Evolutionary conservation across 1,284 basidiomycete species (phyloP).

Genomic region (Rhodofomes roseus): DNA sequence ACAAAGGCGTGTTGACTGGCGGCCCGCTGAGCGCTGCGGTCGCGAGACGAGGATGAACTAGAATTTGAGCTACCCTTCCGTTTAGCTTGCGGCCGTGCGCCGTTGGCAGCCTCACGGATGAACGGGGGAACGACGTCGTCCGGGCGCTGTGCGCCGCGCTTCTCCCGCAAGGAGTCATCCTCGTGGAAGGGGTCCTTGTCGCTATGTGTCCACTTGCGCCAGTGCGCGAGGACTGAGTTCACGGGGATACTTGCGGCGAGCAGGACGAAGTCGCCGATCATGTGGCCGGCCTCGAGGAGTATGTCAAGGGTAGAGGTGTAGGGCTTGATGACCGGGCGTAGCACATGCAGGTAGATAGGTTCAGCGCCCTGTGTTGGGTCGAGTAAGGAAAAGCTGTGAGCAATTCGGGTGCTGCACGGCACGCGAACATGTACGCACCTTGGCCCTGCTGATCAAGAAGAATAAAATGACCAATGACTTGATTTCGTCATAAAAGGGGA

Average conservation of each 20-base stretch:
- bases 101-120: background rate
- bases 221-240: slow-evolving; percentile 41
- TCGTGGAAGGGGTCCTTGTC: background rate
- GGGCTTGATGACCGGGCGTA: slow-evolving; percentile 69
- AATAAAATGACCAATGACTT: slow-evolving; percentile 69
- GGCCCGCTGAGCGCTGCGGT: background rate
- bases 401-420: background rate
- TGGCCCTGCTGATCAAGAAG: slow-evolving; percentile 67
- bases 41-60: background rate
- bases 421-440: slow-evolving; percentile 42
- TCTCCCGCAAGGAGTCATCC: background rate
- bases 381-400: slow-evolving; percentile 2
- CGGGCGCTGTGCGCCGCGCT: background rate
- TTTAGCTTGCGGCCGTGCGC: background rate
- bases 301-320: slow-evolving; percentile 61
- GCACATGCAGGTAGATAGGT: slow-evolving; percentile 69
- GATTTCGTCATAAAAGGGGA: slow-evolving; percentile 78
- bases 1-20: background rate
- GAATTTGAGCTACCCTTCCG: background rate
- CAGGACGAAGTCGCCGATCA: slow-evolving; percentile 63
- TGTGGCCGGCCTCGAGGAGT: slow-evolving; percentile 50
- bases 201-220: slow-evolving; percentile 27
- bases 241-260: slow-evolving; percentile 52
- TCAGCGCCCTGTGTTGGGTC: slow-evolving; percentile 77
- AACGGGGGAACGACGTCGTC: background rate